Base-by-base conservation (phyloP, 1,284 basidiomycete genomes). In the Cutaneotrichosporon cyanovorans region DNA sequence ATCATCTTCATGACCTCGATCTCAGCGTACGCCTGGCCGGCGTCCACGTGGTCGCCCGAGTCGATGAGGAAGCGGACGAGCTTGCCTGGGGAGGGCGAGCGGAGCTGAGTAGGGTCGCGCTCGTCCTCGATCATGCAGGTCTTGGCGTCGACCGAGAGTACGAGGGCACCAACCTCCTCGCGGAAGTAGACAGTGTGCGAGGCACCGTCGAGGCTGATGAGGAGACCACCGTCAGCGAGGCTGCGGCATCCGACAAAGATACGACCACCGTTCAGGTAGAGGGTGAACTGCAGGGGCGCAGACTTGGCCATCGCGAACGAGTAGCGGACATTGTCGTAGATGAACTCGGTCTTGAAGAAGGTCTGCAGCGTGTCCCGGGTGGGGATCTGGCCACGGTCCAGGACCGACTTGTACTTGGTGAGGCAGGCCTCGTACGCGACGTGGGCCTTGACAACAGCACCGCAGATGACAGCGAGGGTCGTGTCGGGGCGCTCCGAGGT, bases 1-100 rank as follows among this genome's bases (percentile, higher is more conserved):
- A 92, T 92, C 91, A 96, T 96, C 77, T 96, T 96, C 91, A 95
- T 95, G 59, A 95, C 91, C 80, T 99, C 95, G 46, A 99, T 97
- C 71, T 99, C 95, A 46, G 95, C 95, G 68, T 97, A 98, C 48
- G 89, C 83, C 59, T 97, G 90, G 28, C 95, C 93, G 53, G 91
- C 87, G 54, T 87, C 85, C 73, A 99, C 80, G 70, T 98, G 95
- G 57, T 97, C 93, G 18, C 95, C 95, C 51, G 87, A 93, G 64
- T 98, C 93, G 55, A 98, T 84, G 55, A 98, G 81, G 77, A 86
- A 93, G 43, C 92, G 80, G 48, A 98, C 82, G 40, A 99, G 81
- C 75, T 99, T 99, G 42, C 95, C 95, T 20, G 95, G 95, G 73
- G 85, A 90, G 11, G 95, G 95, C 64, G 87, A 91, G 62, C 93